A percentile compares a stretch with the other conserved stretches of the same genome.
These are phyloP conservation scores for Malassezia dermatis DNA, from an alignment of 1,284 basidiomycete species.

Conservation along the genomic window DNA sequence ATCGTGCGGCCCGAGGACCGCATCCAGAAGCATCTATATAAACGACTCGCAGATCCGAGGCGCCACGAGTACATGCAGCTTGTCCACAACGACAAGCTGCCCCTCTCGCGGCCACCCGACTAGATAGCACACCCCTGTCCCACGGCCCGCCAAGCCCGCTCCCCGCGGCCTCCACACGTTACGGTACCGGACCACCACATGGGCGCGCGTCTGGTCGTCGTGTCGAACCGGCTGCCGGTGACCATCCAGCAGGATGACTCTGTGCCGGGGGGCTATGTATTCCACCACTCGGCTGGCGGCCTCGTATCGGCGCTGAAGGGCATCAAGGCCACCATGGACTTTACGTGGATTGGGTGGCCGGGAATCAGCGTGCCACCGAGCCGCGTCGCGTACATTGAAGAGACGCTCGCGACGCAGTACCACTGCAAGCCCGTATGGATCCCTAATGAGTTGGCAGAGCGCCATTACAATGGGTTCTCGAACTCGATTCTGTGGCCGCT, in stretches of 20 bases:
- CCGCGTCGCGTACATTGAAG: constrained; percentile 41
- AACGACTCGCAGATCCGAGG: constrained; percentile 42
- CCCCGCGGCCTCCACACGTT: background rate
- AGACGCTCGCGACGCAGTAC: constrained; percentile 78
- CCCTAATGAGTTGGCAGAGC: constrained; percentile 89
- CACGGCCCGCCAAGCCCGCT: background rate
- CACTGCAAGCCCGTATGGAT: constrained; percentile 96
- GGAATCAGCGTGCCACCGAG: constrained; percentile 35
- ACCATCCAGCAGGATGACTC: constrained; percentile 44
- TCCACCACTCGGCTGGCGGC: constrained; percentile 41
- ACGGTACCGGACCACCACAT: background rate
- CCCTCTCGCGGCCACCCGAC: background rate
- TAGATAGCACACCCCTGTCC: background rate
- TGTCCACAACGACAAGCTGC: constrained; percentile 28
- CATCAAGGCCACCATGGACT: constrained; percentile 43
- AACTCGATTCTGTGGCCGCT: constrained; percentile 99
- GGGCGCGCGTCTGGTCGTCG: constrained; percentile 66
- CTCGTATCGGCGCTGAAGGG: constrained; percentile 45
- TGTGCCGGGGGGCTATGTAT: constrained; percentile 41
- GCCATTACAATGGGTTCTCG: constrained; percentile 95
- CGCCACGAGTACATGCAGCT: constrained; percentile 41
- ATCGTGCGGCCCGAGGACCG: constrained; percentile 45
- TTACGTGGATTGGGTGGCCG: constrained; percentile 48
- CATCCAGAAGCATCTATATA: constrained; percentile 43
- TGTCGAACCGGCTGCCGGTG: constrained; percentile 79